Conservation (phyloP, 495 filamentous ascomycete species). For the Lasiosphaeriaceae sp. region DNA sequence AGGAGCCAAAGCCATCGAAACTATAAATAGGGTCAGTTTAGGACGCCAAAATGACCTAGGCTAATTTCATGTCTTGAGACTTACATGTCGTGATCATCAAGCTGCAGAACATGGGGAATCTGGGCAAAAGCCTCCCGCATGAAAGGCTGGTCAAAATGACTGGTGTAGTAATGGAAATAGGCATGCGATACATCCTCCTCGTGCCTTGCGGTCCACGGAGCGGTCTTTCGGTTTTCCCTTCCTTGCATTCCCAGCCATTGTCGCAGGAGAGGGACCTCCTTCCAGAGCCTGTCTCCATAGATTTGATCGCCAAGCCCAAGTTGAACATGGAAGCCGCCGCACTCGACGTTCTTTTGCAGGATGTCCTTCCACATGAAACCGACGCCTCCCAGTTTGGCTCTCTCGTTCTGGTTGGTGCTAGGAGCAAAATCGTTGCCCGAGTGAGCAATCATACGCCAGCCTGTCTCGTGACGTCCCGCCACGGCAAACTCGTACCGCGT, state of each 20-base stretch:
- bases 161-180: conserved; percentile 98
- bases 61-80: conserved; percentile 29
- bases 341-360: conserved; percentile 93
- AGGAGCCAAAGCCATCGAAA: conserved; percentile 96
- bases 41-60: background rate
- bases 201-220: conserved; percentile 85
- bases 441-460: conserved; percentile 95
- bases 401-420: conserved; percentile 79
- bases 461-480: conserved; percentile 81
- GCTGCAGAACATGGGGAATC: conserved; percentile 87
- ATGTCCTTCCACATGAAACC: conserved; percentile 99
- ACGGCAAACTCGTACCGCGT: conserved; percentile 98
- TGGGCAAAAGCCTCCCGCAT: conserved; percentile 93
- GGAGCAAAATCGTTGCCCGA: conserved; percentile 93
- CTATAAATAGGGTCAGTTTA: conserved; percentile 39
- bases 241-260: conserved; percentile 91
- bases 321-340: conserved; percentile 91
- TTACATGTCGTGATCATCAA: conserved; percentile 98
- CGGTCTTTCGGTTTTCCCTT: conserved; percentile 85
- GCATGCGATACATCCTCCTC: conserved; percentile 94
- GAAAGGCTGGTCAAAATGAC: conserved; percentile 93
- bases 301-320: conserved; percentile 91
- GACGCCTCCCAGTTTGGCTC: conserved; percentile 76
- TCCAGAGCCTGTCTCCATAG: conserved; percentile 95
- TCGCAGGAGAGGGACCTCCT: conserved; percentile 83